These are phyloP conservation scores for Eutrema heterophyllum DNA, from an alignment of 345 rosid species.

Conservation along the genomic window DNA sequence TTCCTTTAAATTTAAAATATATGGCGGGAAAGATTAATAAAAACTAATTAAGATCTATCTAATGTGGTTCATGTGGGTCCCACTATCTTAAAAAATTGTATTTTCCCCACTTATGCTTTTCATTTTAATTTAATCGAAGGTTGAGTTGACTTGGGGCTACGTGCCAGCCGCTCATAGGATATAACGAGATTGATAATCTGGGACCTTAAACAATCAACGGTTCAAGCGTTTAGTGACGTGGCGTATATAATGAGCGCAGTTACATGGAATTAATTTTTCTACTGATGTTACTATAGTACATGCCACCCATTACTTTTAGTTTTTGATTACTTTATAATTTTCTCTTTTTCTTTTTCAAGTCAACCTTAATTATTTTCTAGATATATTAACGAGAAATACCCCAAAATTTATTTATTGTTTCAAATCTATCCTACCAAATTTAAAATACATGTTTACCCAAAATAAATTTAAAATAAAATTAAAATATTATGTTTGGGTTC, in stretches of 20 bases:
- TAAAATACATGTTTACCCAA: too few relatives aligned
- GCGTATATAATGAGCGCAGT: not conserved
- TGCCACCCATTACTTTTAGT: slow-evolving; percentile 6
- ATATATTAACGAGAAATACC: too few relatives aligned
- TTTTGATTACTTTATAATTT: not conserved
- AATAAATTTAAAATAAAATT: too few relatives aligned
- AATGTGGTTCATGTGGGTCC: not conserved
- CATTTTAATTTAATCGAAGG: not conserved
- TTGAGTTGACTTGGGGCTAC: slow-evolving; percentile 8
- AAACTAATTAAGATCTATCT: not conserved
- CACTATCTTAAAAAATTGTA: not conserved
- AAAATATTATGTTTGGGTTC: too few relatives aligned
- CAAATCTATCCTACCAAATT: too few relatives aligned
- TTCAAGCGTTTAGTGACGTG: not conserved
- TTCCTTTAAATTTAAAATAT: not conserved
- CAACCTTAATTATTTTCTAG: slow-evolving; percentile 11
- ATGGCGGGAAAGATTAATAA: slow-evolving; percentile 22
- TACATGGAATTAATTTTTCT: not conserved
- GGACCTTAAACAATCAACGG: not conserved
- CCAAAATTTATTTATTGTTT: too few relatives aligned
- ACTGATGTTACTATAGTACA: not conserved
- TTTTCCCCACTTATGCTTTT: not conserved
- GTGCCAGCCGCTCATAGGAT: not conserved
- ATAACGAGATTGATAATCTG: too few relatives aligned
- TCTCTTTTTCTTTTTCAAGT: not conserved